phyloP scores from a whole-genome alignment of 2,329 filamentous ascomycete species.

The Fusarium sp. region DNA sequence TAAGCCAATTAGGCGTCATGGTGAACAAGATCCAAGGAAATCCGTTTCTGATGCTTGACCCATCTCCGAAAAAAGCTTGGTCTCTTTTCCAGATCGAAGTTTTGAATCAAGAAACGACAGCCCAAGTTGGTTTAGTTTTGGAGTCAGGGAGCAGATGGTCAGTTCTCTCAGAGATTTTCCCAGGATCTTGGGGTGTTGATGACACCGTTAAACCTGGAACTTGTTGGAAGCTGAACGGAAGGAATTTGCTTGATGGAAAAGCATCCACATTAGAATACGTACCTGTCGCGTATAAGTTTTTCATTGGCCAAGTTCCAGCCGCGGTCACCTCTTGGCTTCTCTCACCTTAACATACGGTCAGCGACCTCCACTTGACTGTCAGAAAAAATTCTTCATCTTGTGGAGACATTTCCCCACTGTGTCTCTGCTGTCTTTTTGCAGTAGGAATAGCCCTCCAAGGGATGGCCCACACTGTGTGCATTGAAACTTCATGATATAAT shows the following conservation, averaged over 20 bases:
- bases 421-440: conserved; percentile 11
- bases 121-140: conserved; percentile 10
- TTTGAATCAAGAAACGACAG: conserved; percentile 17
- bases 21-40: conserved; percentile 1
- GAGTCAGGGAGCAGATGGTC: conserved; percentile 4
- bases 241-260: not conserved
- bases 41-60: conserved; percentile 11
- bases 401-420: conserved; percentile 20
- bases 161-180: conserved; percentile 32
- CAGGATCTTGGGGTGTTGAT: conserved; percentile 20
- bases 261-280: not conserved
- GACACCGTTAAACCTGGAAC: conserved; percentile 19
- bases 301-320: conserved; percentile 11
- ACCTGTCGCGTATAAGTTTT: not conserved
- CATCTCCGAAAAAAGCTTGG: conserved; percentile 21
- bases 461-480: conserved; percentile 18
- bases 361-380: not conserved
- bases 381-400: conserved; percentile 31
- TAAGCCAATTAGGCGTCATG: not conserved
- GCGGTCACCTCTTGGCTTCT: conserved; percentile 7
- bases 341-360: conserved; percentile 33
- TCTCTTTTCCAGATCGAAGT: conserved; percentile 14
- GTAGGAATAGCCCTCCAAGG: not conserved
- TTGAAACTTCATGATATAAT: not conserved
- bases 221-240: conserved; percentile 20